Percentiles rank a stretch among this genome's conserved stretches.
These are phyloP conservation scores for Crucihimalaya himalaica DNA, from an alignment of 345 rosid genomes.

Conservation along the genomic window DNA sequence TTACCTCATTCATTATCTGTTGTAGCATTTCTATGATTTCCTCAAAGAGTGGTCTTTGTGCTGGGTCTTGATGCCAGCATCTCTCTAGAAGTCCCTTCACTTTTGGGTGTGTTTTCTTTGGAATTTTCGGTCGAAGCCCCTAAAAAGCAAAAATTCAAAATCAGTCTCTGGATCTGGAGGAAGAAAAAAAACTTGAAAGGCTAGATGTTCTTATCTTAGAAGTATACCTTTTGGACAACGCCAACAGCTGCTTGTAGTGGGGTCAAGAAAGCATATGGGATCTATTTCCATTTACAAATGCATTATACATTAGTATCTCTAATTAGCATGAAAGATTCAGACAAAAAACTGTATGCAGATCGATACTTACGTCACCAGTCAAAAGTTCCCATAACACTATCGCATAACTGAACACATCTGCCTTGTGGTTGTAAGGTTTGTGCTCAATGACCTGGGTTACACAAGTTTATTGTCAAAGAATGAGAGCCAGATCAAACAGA, in stretches of 20 bases:
- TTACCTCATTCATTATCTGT: slow-evolving; percentile 74
- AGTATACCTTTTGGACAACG: slow-evolving; percentile 86
- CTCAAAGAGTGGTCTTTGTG: slow-evolving; percentile 74
- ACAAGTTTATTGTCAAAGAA: slow-evolving; percentile 24
- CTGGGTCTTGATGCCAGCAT: slow-evolving; percentile 90
- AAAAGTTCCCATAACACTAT: slow-evolving; percentile 94
- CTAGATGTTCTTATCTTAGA: background rate
- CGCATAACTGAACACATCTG: slow-evolving; percentile 92
- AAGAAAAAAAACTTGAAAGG: background rate
- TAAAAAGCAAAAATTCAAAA: slow-evolving; percentile 16
- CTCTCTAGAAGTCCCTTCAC: slow-evolving; percentile 72
- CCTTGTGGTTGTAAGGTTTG: slow-evolving; percentile 86
- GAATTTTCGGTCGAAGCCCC: slow-evolving; percentile 82
- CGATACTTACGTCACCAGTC: slow-evolving; percentile 78
- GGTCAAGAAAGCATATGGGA: slow-evolving; percentile 75
- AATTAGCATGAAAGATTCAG: slow-evolving; percentile 6
- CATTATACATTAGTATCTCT: slow-evolving; percentile 10
- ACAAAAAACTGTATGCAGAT: background rate
- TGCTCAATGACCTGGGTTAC: slow-evolving; percentile 88
- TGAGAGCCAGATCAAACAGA: background rate
- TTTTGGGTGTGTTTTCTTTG: slow-evolving; percentile 70
- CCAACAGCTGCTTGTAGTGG: slow-evolving; percentile 96
- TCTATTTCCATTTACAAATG: slow-evolving; percentile 50
- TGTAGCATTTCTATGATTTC: slow-evolving; percentile 68
- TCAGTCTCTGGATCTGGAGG: slow-evolving; percentile 7